These are phyloP conservation scores for Hanseniaspora occidentalis DNA, from an alignment of 805 yeast species.

Conservation along the genomic window DNA sequence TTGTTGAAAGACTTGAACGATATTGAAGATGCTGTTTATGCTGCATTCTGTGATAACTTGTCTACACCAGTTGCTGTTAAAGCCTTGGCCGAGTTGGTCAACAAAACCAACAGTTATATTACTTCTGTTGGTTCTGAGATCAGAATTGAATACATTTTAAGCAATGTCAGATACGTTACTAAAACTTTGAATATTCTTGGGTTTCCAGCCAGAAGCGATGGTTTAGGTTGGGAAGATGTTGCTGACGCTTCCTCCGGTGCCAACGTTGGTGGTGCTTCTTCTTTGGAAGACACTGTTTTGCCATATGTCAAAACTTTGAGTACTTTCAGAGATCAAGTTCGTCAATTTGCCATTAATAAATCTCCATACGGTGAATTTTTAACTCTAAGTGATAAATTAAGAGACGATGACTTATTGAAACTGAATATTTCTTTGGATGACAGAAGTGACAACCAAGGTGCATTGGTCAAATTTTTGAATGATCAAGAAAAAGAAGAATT, in stretches of 20 bases:
- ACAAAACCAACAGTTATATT: constrained; percentile 62
- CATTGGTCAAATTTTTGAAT: constrained; percentile 71
- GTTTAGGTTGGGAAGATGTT: constrained; percentile 67
- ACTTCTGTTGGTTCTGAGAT: constrained; percentile 37
- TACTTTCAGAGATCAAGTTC: constrained; percentile 69
- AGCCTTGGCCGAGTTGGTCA: constrained; percentile 52
- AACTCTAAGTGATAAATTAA: constrained; percentile 57
- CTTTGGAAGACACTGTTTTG: constrained; percentile 54
- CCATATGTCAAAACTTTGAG: constrained; percentile 76
- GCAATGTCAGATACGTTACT: constrained; percentile 56
- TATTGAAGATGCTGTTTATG: constrained; percentile 51
- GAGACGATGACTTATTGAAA: constrained; percentile 58
- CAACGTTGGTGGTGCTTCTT: constrained; percentile 10
- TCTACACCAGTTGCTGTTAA: constrained; percentile 67
- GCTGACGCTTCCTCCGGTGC: constrained; percentile 10
- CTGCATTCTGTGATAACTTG: constrained; percentile 80
- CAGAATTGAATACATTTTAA: constrained; percentile 53
- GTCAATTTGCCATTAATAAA: constrained; percentile 56
- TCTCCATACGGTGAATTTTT: constrained; percentile 42
- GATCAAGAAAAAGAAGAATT: constrained; percentile 57
- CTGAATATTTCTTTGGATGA: constrained; percentile 84
- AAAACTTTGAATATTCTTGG: constrained; percentile 64
- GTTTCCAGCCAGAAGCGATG: constrained; percentile 54
- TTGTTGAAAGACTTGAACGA: constrained; percentile 36
- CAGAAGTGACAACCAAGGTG: constrained; percentile 62